Conservation (phyloP, 2,329 filamentous ascomycete genomes). For the Eurotiales sp. region DNA sequence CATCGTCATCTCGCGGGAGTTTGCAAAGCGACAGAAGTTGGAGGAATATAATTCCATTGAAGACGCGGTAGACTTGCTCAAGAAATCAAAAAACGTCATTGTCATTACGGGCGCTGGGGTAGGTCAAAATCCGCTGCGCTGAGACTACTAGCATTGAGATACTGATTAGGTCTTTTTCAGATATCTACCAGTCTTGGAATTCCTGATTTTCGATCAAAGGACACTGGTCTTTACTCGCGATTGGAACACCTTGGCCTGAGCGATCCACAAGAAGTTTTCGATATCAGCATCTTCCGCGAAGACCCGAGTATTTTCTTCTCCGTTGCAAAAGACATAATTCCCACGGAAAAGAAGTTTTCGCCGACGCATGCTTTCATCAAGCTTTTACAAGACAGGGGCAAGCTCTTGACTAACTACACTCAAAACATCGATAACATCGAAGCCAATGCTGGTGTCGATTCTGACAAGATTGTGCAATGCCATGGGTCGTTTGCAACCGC, state of each 20-base stretch:
- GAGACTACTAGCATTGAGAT: neutral
- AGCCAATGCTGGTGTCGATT: conserved; percentile 73
- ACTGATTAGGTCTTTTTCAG: conserved; percentile 21
- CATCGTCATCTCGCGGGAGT: conserved; percentile 73
- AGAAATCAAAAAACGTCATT: conserved; percentile 75
- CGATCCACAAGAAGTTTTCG: conserved; percentile 94
- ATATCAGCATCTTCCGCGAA: conserved; percentile 79
- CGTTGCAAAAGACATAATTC: conserved; percentile 85
- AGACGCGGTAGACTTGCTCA: conserved; percentile 76
- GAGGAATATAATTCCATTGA: conserved; percentile 77
- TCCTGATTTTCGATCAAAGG: conserved; percentile 92
- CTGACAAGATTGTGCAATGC: conserved; percentile 86
- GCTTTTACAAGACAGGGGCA: conserved; percentile 79
- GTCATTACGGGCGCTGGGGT: conserved; percentile 87
- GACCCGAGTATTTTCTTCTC: conserved; percentile 89
- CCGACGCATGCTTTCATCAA: conserved; percentile 93
- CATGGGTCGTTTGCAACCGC: conserved; percentile 95
- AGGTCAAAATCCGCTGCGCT: conserved; percentile 21
- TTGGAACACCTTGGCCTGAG: conserved; percentile 70
- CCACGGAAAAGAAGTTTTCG: conserved; percentile 73
- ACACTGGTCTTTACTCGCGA: conserved; percentile 85
- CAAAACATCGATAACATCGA: conserved; percentile 99
- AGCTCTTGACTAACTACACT: conserved; percentile 93
- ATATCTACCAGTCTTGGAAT: conserved; percentile 97
- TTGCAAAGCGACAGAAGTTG: conserved; percentile 77